These are phyloP conservation scores for Pyrus bretschneideri DNA, from an alignment of 306 rosid species.

Conservation along the genomic window DNA sequence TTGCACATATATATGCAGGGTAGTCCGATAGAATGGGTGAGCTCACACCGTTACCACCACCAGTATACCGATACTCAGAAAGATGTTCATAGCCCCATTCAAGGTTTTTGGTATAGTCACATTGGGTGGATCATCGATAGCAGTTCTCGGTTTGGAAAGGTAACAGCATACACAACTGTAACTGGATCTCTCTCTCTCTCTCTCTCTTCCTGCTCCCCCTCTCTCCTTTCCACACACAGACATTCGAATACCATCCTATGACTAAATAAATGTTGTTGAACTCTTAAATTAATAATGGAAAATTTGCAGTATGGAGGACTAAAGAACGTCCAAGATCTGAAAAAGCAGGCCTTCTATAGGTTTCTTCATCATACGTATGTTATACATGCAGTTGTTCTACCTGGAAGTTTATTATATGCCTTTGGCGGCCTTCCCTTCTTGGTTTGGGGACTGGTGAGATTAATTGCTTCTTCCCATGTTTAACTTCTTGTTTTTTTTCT, in stretches of 20 bases:
- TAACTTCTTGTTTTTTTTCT: too few relatives aligned
- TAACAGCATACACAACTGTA: background rate
- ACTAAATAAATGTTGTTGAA: background rate
- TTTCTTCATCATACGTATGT: constrained; percentile 50
- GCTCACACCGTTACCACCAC: constrained; percentile 85
- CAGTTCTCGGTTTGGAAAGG: constrained; percentile 42
- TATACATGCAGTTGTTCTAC: constrained; percentile 58
- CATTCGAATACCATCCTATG: background rate
- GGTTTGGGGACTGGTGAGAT: constrained; percentile 76
- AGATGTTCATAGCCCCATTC: constrained; percentile 78
- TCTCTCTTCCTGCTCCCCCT: too few relatives aligned
- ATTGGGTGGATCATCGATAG: constrained; percentile 77
- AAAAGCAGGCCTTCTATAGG: constrained; percentile 61
- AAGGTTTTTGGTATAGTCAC: constrained; percentile 89
- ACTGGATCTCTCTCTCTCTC: too few relatives aligned
- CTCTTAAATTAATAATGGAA: background rate
- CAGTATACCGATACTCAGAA: constrained; percentile 70
- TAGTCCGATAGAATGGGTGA: constrained; percentile 84
- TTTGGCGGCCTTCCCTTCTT: constrained; percentile 73
- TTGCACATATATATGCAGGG: constrained; percentile 33
- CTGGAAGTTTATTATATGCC: constrained; percentile 49
- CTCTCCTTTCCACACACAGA: too few relatives aligned
- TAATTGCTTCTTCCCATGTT: background rate
- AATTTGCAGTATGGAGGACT: constrained; percentile 63
- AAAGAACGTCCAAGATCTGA: constrained; percentile 63